A percentile compares a stretch with the other conserved stretches of the same genome.
phyloP scores from a whole-genome alignment of 2,329 filamentous ascomycete species.

The Ophiostoma fasciatum region DNA sequence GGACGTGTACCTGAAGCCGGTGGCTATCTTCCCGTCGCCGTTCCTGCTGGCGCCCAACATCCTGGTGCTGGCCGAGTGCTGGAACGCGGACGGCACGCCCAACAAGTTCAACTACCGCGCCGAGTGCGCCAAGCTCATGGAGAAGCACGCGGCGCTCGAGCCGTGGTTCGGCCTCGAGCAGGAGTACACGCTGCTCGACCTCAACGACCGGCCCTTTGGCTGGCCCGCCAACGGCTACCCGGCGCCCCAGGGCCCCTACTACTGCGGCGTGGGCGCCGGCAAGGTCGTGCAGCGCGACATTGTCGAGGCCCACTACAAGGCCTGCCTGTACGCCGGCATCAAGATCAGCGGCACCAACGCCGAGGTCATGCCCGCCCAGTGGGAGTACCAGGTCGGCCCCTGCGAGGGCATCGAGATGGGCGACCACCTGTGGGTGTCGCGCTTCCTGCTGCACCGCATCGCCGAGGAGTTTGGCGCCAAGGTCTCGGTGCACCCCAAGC shows the following conservation, averaged over 20 bases:
- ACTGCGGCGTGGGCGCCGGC: slow-evolving; percentile 94
- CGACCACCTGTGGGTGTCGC: slow-evolving; percentile 90
- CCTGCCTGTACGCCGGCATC: slow-evolving; percentile 72
- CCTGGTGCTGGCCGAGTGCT: slow-evolving; percentile 87
- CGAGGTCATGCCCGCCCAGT: slow-evolving; percentile 60
- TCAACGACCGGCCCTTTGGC: slow-evolving; percentile 78
- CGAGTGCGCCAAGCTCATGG: slow-evolving; percentile 80
- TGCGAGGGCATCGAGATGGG: slow-evolving; percentile 40
- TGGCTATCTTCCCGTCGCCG: slow-evolving; percentile 63
- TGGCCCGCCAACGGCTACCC: slow-evolving; percentile 82
- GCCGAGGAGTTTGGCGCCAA: slow-evolving; percentile 94
- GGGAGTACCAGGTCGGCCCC: slow-evolving; percentile 15
- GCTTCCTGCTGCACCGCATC: slow-evolving; percentile 63
- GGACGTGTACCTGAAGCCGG: slow-evolving; percentile 38
- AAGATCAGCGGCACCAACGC: slow-evolving; percentile 98
- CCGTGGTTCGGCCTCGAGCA: slow-evolving; percentile 98
- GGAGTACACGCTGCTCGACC: slow-evolving; percentile 88
- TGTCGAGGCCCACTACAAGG: slow-evolving; percentile 67
- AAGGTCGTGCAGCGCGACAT: slow-evolving; percentile 98
- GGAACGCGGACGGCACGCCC: slow-evolving; percentile 83
- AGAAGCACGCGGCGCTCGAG: slow-evolving; percentile 63
- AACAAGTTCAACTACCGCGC: slow-evolving; percentile 99
- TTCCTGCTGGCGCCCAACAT: slow-evolving; percentile 64
- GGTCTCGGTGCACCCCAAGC: slow-evolving; percentile 93
- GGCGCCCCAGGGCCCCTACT: slow-evolving; percentile 86